phyloP scores from a whole-genome alignment of 306 rosid genomes.

The Cicer judaicum region DNA sequence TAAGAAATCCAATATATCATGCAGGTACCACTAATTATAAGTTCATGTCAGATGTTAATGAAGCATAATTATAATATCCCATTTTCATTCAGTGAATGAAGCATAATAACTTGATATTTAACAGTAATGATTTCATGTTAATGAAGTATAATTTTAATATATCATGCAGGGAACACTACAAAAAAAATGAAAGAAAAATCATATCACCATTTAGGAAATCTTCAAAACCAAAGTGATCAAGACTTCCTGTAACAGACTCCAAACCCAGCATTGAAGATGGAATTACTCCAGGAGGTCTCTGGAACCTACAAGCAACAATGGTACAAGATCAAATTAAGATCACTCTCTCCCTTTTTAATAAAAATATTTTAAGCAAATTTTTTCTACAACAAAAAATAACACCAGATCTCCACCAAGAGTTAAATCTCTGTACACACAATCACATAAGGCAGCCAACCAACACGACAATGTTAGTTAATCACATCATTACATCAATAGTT shows the following conservation, averaged over 20 bases:
- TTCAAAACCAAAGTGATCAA: constrained; percentile 75
- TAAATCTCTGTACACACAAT: constrained; percentile 3
- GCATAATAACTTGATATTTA: constrained; percentile 6
- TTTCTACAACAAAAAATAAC: not conserved
- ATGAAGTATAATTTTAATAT: constrained; percentile 11
- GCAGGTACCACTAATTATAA: not conserved
- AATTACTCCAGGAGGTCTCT: constrained; percentile 79
- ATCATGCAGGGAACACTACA: constrained; percentile 1
- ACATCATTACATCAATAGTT: constrained; percentile 7
- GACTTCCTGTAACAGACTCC: constrained; percentile 73
- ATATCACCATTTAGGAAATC: constrained; percentile 73
- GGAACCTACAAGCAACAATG: constrained; percentile 50
- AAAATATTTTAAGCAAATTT: constrained; percentile 1
- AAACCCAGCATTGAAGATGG: constrained; percentile 90
- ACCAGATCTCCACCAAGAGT: not conserved
- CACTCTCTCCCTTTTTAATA: not conserved
- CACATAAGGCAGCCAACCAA: not conserved
- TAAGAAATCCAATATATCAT: not conserved
- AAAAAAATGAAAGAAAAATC: constrained; percentile 6
- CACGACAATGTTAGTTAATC: not conserved
- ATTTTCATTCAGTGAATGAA: constrained; percentile 7
- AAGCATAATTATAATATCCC: constrained; percentile 16
- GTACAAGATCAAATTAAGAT: constrained; percentile 35
- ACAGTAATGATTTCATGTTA: constrained; percentile 42
- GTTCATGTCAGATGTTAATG: constrained; percentile 1